Evolutionary conservation across 441 rosid species (phyloP), one percentile per base, ranked within the genome.

Genomic region (Erodium moschatum): DNA sequence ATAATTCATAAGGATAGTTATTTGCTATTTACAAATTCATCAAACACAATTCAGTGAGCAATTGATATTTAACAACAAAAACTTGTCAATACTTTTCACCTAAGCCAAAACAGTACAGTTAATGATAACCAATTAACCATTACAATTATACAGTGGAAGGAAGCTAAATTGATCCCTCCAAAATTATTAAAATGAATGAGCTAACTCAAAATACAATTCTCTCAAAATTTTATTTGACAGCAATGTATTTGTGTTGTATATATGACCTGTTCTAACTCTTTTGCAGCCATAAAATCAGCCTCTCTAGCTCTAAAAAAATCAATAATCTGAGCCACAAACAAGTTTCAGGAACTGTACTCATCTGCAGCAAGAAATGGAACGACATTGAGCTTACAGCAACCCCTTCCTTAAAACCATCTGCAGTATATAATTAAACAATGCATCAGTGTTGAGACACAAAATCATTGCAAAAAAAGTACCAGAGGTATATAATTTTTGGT

Each of bases 181-280:
- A 65, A 46, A 31, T 65, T 60, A 50, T 72, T 68, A 35, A n/a
- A 69, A 72, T 69, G 70, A 72, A 72, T 58, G 29, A 68, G 69
- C 18, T 65, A 65, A 65, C 65, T 58, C 21, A 29, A 29, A 60
- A 60, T 60, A 60, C n/a, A 38, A 19, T 60, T 12, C 44, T 31
- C 44, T 38, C 71, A 19, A 20, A 66, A 31, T 29, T 29, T 62
- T 50, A 68, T 68, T 72, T 20, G 40, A 40, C 64, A 66, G 69
- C 60, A 65, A 69, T 20, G 62, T 68, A 66, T 66, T 60, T 12
- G 50, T 19, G n/a, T 66, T 69, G 62, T 65, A 69, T 60, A 60
- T 60, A 12, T 64, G 40, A 35, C 73, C 68, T 72, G 75, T 48
- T n/a, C n/a, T 68, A 62, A 67, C 50, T 68, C 15, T 31, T 62